Evolutionary conservation across 306 rosid species (phyloP).

Genomic region (Cucumis hystrix): DNA sequence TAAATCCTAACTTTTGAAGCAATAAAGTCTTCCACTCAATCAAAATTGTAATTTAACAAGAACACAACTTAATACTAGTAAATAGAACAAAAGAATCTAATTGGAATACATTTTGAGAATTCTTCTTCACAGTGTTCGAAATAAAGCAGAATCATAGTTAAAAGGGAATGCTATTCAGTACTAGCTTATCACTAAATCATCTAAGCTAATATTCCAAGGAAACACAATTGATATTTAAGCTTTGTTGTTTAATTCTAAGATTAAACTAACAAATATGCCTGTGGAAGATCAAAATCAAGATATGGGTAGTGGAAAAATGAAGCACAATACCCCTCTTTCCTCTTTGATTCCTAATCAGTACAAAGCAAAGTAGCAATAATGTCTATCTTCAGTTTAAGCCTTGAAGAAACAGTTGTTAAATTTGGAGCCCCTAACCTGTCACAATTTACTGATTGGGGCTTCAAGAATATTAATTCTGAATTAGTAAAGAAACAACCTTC

Average conservation of each 20-base stretch:
- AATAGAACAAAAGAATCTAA: too few relatives aligned
- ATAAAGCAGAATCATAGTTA: neutral
- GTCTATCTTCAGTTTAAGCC: conserved; percentile 4
- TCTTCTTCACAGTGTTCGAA: neutral
- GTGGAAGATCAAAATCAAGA: neutral
- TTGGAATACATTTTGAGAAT: neutral
- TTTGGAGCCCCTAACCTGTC: neutral
- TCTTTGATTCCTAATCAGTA: neutral
- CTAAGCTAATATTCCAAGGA: neutral
- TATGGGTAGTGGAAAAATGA: neutral
- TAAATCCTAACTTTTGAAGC: too few relatives aligned
- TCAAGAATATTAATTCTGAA: neutral
- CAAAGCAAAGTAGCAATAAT: conserved; percentile 13
- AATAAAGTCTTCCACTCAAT: too few relatives aligned
- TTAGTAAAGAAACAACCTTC: neutral
- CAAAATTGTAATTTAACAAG: too few relatives aligned
- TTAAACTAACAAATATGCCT: neutral
- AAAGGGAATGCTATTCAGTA: neutral
- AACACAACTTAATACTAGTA: too few relatives aligned
- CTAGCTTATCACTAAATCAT: neutral
- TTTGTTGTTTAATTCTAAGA: neutral
- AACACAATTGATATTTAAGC: neutral
- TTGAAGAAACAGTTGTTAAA: neutral
- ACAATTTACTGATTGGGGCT: neutral
- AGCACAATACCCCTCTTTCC: neutral